Percentiles rank a stretch among this genome's conserved stretches.
phyloP scores from a whole-genome alignment of 768 basidiomycete genomes.

The Trametes cingulata region DNA sequence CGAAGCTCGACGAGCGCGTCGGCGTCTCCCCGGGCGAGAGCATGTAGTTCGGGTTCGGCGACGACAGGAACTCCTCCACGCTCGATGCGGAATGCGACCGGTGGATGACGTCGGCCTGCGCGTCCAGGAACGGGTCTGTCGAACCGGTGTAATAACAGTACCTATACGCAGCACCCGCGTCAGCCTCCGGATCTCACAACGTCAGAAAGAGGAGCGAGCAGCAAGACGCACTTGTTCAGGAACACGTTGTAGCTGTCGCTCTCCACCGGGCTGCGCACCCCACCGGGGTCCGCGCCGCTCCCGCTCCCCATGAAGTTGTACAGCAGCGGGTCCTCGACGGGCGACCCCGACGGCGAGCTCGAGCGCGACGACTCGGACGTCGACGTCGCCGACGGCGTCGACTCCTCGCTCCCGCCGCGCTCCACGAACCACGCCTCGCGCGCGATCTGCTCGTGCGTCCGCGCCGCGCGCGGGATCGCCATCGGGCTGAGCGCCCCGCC shows the following conservation, averaged over 20 bases:
- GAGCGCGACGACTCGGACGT: slow-evolving; percentile 46
- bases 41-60: slow-evolving; percentile 34
- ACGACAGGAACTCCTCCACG: slow-evolving; percentile 50
- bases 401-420: slow-evolving; percentile 35
- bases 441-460: slow-evolving; percentile 3
- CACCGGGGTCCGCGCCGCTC: slow-evolving; percentile 10
- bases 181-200: slow-evolving; percentile 14
- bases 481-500: neutral
- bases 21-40: slow-evolving; percentile 29
- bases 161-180: slow-evolving; percentile 39
- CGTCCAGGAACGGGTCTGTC: slow-evolving; percentile 36
- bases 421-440: slow-evolving; percentile 20
- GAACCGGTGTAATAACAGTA: slow-evolving; percentile 82
- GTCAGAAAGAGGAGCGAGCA: neutral
- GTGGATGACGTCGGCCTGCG: slow-evolving; percentile 31
- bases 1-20: slow-evolving; percentile 33
- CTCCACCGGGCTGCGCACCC: slow-evolving; percentile 21
- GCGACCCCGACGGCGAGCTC: slow-evolving; percentile 40
- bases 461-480: neutral
- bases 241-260: slow-evolving; percentile 55
- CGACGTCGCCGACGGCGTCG: slow-evolving; percentile 50
- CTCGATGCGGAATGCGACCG: slow-evolving; percentile 55
- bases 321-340: slow-evolving; percentile 35
- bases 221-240: slow-evolving; percentile 56
- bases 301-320: slow-evolving; percentile 6